Percentiles rank a stretch among this genome's conserved stretches.
phyloP scores from a whole-genome alignment of 1,284 basidiomycete genomes.

The Ceraceosorus guamensis region DNA sequence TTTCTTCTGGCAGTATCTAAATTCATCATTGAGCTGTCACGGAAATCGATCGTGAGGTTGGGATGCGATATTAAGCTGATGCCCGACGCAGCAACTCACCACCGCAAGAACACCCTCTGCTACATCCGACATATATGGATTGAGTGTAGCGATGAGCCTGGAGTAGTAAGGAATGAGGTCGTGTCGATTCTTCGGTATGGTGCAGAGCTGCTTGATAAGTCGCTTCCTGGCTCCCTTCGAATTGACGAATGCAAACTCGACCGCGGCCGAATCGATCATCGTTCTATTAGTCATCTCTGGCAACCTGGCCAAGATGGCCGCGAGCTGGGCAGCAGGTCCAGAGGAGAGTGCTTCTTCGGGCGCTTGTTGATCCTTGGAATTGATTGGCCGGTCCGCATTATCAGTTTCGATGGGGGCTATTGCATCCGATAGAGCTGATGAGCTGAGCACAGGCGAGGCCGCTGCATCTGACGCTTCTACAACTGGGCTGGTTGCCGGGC shows the following conservation, averaged over 20 bases:
- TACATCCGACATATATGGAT: constrained; percentile 87
- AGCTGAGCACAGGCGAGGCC: not conserved
- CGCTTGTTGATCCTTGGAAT: too few relatives aligned
- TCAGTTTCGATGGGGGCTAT: not conserved
- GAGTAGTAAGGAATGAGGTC: constrained; percentile 92
- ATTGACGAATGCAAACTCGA: constrained; percentile 93
- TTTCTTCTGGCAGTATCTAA: constrained; percentile 90
- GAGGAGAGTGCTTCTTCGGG: constrained; percentile 39
- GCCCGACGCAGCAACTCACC: constrained; percentile 53
- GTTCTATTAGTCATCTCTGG: constrained; percentile 88
- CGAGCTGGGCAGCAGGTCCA: constrained; percentile 85
- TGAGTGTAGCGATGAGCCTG: constrained; percentile 76
- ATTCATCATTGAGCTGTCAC: constrained; percentile 73
- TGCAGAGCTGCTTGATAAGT: constrained; percentile 64
- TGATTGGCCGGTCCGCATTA: too few relatives aligned
- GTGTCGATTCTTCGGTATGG: constrained; percentile 77
- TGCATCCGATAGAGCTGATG: not conserved
- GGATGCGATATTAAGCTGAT: constrained; percentile 7
- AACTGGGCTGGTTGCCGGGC: not conserved
- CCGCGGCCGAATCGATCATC: constrained; percentile 83
- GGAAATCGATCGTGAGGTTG: not conserved
- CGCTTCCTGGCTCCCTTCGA: constrained; percentile 89
- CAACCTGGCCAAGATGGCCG: constrained; percentile 80
- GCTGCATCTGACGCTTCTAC: not conserved
- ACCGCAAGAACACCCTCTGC: constrained; percentile 70